Conservation (phyloP, 139 green algal genomes). For the Chara braunii region DNA sequence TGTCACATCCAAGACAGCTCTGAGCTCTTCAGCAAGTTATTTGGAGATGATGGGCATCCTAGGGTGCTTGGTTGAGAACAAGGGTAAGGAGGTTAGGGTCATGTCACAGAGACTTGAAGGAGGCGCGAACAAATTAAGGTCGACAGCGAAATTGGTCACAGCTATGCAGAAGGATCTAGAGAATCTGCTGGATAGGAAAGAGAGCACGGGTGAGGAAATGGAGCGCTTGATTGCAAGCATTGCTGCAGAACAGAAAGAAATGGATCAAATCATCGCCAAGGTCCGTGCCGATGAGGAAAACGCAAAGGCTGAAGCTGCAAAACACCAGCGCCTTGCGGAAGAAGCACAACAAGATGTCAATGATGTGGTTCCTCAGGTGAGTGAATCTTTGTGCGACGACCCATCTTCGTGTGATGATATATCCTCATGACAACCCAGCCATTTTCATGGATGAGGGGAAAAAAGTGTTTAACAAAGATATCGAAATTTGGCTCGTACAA, state of each 20-base stretch:
- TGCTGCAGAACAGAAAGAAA: background rate
- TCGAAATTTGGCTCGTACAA: too few species aligned
- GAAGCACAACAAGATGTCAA: background rate
- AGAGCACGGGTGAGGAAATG: slow-evolving; percentile 59
- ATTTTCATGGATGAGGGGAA: too few species aligned
- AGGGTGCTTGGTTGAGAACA: too few species aligned
- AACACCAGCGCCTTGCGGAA: background rate
- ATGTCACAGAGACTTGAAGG: too few species aligned
- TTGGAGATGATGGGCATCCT: too few species aligned
- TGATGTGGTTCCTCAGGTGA: background rate
- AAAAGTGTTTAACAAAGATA: too few species aligned
- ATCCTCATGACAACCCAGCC: too few species aligned
- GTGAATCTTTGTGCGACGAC: too few species aligned
- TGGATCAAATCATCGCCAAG: background rate
- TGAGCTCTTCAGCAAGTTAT: too few species aligned
- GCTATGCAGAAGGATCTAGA: slow-evolving; percentile 1
- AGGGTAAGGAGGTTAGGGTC: too few species aligned
- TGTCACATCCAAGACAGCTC: too few species aligned
- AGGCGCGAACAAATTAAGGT: background rate
- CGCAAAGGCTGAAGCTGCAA: background rate
- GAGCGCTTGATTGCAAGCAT: background rate
- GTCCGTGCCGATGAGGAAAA: background rate
- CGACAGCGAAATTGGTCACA: background rate
- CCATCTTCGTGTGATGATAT: too few species aligned
- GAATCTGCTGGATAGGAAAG: slow-evolving; percentile 19